Evolutionary conservation across 352 stramenopile species (phyloP), one percentile per base, ranked within the genome.

Genomic region (Globisporangium perplexum): DNA sequence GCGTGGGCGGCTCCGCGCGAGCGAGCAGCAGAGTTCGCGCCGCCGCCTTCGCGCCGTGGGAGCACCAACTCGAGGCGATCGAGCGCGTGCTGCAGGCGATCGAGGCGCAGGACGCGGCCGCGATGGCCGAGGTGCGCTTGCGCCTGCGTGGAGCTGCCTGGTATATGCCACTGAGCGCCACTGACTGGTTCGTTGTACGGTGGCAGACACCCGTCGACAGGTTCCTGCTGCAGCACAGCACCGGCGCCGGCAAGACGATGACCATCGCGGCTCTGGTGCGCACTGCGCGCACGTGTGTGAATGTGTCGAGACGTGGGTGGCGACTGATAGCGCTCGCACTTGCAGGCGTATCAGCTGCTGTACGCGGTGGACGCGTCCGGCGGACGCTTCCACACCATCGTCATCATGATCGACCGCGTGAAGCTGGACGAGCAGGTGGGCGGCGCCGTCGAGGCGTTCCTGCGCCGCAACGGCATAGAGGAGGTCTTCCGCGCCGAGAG

Each of bases 391-490:
- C 80, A 92, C 62, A 90, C 83, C 4, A 57, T 93, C 12, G 63
- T 93, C 39, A 66, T 93, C 59, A 59, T 93, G 44, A 66, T 90
- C 42, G 83, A 93, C 42, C 77, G 83, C 42, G 80, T 93, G n/a
- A 90, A 90, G 46, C 63, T 93, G 44, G 82, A 93, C 47, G 75
- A 91, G 28, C 83, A 93, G 47, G 77, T 92, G 22, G 81, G 83
- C 28, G 71, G 76, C 47, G 79, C 63, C 3, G 79, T 93, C 39
- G 74, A 91, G 66, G 55, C n/a, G 8, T 93, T 79, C 58, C 55
- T 93, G 30, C 71, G 63, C 7, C 83, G 72, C 38, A 93, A 93
- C 38, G 81, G 83, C 18, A 60, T 93, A 26, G 63, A 86, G 30
- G 68, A 83, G 22, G 67, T 92, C 44, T 87, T 83, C 55, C 77